Evolutionary conservation across 176 grass and related monocot species (phyloP), one percentile per base, ranked within the genome.

Genomic region (Aechmea fasciata): DNA sequence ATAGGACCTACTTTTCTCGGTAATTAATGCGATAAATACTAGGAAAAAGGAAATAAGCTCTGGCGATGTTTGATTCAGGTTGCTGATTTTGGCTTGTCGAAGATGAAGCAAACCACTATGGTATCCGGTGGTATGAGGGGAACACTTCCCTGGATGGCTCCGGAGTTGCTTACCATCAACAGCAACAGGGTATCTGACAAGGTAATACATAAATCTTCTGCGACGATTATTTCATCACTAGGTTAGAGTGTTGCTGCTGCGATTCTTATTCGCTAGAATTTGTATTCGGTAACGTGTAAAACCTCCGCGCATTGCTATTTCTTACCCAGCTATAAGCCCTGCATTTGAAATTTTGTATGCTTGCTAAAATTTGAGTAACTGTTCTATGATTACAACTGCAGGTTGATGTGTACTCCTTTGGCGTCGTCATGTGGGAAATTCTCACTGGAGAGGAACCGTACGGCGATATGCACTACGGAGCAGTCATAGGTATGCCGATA

Each of bases 111-210:
- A 78, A 83, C 90, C 57, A 87, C 84, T 5, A 67, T 92, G 71
- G 93, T 97, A 73, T 96, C 89, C 54, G 93, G 89, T 63, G 93
- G 93, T 76, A 92, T 97, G 89, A 92, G 86, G 74, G 89, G 93
- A 85, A 97, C 93, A 51, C 93, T 97, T 83, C 86, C 93, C 73
- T 97, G 89, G 89, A 97, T 97, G 89, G 93, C 93, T 51, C 93
- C 88, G 57, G 93, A 92, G 64, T 86, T 89, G 65, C 61, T 92
- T 2, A 89, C 79, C 53, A 85, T 81, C 70, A 83, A 63, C 9
- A 14, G 78, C 65, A 90, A 81, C 66, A 92, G 87, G 80, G 86
- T 92, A 68, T 87, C 83, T 15, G 93, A 90, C 54, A 97, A 97
- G 89, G 89, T 96, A 85, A 18, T 74, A 51, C 33, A 50, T 65